These are phyloP conservation scores for Trichophaea hybrida DNA, from an alignment of 2,329 filamentous ascomycete species.

Conservation along the genomic window DNA sequence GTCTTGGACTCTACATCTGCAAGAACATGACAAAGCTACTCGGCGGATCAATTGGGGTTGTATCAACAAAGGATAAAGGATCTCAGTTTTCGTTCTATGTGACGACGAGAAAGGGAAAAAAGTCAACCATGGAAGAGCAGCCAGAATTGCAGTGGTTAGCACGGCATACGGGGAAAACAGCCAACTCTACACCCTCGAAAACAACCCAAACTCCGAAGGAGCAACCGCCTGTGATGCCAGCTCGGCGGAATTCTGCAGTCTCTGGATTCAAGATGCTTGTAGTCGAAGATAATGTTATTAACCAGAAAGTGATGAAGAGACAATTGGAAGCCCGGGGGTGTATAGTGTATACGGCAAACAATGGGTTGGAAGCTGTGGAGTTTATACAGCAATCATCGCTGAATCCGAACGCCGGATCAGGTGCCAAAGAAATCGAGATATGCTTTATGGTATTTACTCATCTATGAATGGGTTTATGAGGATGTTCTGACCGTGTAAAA, in stretches of 20 bases:
- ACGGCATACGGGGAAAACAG: not conserved
- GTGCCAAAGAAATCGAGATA: not conserved
- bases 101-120: not conserved
- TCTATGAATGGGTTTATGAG: no score
- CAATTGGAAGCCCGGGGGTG: conserved; percentile 48
- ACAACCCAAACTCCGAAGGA: not conserved
- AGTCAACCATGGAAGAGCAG: not conserved
- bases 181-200: not conserved
- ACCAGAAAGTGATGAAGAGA: conserved; percentile 49
- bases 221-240: not conserved
- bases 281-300: conserved; percentile 54
- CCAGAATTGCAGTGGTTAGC: not conserved
- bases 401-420: not conserved
- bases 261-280: conserved; percentile 41
- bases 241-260: not conserved
- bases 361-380: conserved; percentile 48
- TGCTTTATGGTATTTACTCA: not conserved
- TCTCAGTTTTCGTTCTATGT: conserved; percentile 4
- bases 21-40: not conserved
- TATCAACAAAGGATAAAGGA: not conserved
- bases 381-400: not conserved
- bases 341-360: conserved; percentile 48
- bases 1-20: conserved; percentile 4
- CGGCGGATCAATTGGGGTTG: not conserved
- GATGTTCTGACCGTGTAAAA: not conserved